Percentiles rank a stretch among this genome's conserved stretches.
Evolutionary conservation across 805 yeast genomes (phyloP).

Genomic region (Debaryomyces maramus): DNA sequence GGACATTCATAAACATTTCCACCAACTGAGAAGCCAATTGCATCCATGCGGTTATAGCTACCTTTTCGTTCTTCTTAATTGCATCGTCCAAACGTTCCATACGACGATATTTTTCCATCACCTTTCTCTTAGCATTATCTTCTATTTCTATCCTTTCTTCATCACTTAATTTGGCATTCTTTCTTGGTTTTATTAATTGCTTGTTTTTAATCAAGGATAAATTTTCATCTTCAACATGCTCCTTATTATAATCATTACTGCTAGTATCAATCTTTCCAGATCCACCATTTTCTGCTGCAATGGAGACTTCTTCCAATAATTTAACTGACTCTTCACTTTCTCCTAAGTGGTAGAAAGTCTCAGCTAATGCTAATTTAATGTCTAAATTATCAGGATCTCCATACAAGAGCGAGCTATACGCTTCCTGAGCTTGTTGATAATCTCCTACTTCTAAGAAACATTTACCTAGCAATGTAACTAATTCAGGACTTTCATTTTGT

Average conservation of each 20-base stretch:
- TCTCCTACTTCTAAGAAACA: conserved; percentile 76
- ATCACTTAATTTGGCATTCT: conserved; percentile 27
- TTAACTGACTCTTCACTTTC: conserved; percentile 57
- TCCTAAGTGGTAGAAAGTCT: conserved; percentile 68
- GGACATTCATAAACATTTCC: conserved; percentile 76
- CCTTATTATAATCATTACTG: not conserved
- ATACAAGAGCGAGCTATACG: conserved; percentile 54
- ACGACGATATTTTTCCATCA: conserved; percentile 54
- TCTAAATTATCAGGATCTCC: conserved; percentile 67
- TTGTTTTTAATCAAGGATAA: conserved; percentile 17
- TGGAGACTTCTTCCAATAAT: conserved; percentile 52
- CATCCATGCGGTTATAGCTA: conserved; percentile 78
- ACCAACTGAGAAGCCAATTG: conserved; percentile 79
- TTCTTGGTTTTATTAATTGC: conserved; percentile 10
- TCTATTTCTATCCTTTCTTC: conserved; percentile 58
- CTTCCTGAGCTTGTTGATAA: conserved; percentile 60
- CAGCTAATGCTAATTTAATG: conserved; percentile 75
- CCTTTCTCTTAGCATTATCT: conserved; percentile 55
- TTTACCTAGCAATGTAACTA: conserved; percentile 64
- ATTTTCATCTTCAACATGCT: conserved; percentile 10
- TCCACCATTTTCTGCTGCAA: not conserved
- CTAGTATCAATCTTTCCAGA: not conserved
- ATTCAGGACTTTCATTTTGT: conserved; percentile 46
- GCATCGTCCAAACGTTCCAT: conserved; percentile 49
- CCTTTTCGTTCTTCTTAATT: conserved; percentile 40